Evolutionary conservation across 495 filamentous ascomycete genomes (phyloP).

Genomic region (Aspergillus sclerotioniger): DNA sequence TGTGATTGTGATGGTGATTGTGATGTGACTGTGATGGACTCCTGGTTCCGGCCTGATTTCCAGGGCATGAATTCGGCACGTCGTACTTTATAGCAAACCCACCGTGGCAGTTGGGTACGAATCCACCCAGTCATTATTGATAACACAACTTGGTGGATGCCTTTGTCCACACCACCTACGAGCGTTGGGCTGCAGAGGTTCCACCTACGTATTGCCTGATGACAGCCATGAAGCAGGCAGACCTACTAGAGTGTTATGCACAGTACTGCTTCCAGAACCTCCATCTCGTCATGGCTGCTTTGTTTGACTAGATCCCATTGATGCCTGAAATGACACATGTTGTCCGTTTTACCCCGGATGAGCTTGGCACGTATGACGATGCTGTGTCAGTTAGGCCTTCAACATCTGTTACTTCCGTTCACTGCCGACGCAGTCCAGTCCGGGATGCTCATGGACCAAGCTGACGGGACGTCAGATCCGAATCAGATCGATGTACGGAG

Average conservation of each 20-base stretch:
- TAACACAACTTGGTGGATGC: background rate
- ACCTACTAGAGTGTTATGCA: background rate
- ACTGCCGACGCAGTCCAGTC: background rate
- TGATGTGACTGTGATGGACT: too few relatives aligned
- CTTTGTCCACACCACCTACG: slow-evolving; percentile 12
- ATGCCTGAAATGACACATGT: slow-evolving; percentile 7
- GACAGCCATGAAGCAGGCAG: background rate
- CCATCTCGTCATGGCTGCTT: background rate
- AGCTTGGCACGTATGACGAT: background rate
- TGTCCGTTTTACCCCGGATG: background rate
- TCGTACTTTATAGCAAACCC: background rate
- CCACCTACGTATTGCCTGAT: slow-evolving; percentile 7
- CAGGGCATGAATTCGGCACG: background rate
- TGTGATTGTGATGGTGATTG: too few relatives aligned
- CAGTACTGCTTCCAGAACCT: background rate
- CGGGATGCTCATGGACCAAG: background rate
- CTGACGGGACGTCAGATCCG: background rate
- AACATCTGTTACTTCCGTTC: background rate
- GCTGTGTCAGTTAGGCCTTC: background rate
- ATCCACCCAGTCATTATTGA: background rate
- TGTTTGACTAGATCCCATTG: background rate
- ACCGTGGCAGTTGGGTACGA: slow-evolving; percentile 11
- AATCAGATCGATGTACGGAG: background rate
- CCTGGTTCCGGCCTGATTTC: background rate
- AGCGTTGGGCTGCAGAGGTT: slow-evolving; percentile 11